A percentile compares a stretch with the other conserved stretches of the same genome.
Evolutionary conservation across 2,329 filamentous ascomycete genomes (phyloP).

Genomic region (Phialocephala subalpina): DNA sequence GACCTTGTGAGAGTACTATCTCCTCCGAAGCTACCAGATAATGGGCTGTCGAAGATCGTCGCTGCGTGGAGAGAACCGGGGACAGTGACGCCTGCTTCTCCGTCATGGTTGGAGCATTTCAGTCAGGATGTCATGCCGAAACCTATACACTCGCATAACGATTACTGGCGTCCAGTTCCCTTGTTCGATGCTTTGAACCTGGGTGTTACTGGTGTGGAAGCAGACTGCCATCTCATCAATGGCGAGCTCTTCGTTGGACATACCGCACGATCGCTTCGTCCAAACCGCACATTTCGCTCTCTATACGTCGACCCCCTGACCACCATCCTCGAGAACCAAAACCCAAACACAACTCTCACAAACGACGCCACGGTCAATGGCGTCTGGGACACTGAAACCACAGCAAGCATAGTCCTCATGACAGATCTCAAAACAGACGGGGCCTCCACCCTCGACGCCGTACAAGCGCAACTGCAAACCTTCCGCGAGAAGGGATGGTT

Average conservation of each 20-base stretch:
- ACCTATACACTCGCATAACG: slow-evolving; percentile 60
- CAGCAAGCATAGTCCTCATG: slow-evolving; percentile 48
- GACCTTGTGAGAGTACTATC: slow-evolving; percentile 48
- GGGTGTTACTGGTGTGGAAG: slow-evolving; percentile 65
- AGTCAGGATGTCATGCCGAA: slow-evolving; percentile 31
- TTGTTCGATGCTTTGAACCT: slow-evolving; percentile 60
- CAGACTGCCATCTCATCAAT: slow-evolving; percentile 67
- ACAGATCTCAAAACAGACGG: slow-evolving; percentile 59
- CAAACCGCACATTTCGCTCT: slow-evolving; percentile 59
- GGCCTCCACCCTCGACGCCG: slow-evolving; percentile 46
- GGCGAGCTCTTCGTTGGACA: slow-evolving; percentile 61
- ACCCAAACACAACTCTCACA: slow-evolving; percentile 18
- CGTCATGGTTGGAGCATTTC: slow-evolving; percentile 34
- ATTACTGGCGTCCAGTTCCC: slow-evolving; percentile 59
- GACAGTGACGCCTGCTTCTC: slow-evolving; percentile 14
- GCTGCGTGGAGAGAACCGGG: slow-evolving; percentile 18
- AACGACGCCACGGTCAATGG: slow-evolving; percentile 26
- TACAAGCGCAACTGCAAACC: slow-evolving; percentile 50
- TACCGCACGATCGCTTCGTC: slow-evolving; percentile 58
- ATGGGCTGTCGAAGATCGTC: slow-evolving; percentile 31
- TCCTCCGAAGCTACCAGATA: slow-evolving; percentile 60
- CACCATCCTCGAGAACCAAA: slow-evolving; percentile 61
- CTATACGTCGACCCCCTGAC: slow-evolving; percentile 68
- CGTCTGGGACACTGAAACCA: slow-evolving; percentile 32
- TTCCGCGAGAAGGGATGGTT: slow-evolving; percentile 50